These are phyloP conservation scores for Suillus weaverae DNA, from an alignment of 768 basidiomycete species.

Conservation along the genomic window DNA sequence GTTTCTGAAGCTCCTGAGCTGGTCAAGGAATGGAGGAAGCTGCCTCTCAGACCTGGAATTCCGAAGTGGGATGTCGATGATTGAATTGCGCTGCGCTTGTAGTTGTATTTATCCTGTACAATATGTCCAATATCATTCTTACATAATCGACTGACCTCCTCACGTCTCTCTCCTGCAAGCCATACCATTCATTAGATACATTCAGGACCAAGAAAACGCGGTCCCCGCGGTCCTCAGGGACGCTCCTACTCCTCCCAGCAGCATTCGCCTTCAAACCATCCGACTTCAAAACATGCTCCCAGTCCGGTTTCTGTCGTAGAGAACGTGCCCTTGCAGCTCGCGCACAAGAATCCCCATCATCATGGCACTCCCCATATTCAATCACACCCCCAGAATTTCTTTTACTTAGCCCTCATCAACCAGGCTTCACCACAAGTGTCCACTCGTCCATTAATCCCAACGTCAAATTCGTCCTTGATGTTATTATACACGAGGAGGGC, in stretches of 20 bases:
- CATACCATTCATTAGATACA: background rate
- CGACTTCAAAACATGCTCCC: constrained; percentile 95
- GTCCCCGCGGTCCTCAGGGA: background rate
- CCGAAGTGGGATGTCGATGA: constrained; percentile 28
- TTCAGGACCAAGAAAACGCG: background rate
- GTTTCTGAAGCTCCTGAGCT: background rate
- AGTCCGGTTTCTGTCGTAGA: constrained; percentile 92
- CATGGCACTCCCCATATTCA: constrained; percentile 89
- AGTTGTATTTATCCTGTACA: no score
- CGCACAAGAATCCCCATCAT: constrained; percentile 52
- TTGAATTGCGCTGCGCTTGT: background rate
- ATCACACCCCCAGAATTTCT: constrained; percentile 58
- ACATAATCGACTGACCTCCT: background rate
- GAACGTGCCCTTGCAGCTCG: constrained; percentile 82
- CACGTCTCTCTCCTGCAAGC: background rate
- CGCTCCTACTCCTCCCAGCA: constrained; percentile 20
- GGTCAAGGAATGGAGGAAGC: constrained; percentile 22
- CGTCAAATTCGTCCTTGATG: constrained; percentile 76
- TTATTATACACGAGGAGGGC: constrained; percentile 85
- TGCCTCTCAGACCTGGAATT: constrained; percentile 17
- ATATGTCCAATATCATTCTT: background rate
- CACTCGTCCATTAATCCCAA: constrained; percentile 82
- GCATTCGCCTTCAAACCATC: constrained; percentile 64
- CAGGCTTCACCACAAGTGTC: constrained; percentile 73
- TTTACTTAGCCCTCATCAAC: constrained; percentile 46